These are phyloP conservation scores for Phalaenopsis aphrodite DNA, from an alignment of 106 monocot genomes.

Conservation along the genomic window DNA sequence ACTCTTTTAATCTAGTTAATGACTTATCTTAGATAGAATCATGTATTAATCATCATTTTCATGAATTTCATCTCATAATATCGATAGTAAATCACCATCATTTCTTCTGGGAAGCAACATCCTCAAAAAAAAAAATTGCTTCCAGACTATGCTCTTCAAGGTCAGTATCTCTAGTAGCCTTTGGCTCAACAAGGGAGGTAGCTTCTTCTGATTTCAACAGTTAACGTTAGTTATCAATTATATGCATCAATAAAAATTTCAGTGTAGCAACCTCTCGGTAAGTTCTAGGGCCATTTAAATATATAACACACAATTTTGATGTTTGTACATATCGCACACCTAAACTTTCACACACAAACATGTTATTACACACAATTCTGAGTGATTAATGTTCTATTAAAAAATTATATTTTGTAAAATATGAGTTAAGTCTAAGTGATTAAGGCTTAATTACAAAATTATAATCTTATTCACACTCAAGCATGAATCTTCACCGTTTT, in stretches of 20 bases:
- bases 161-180: slow-evolving; percentile 30
- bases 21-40: neutral
- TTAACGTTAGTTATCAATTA: slow-evolving; percentile 33
- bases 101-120: slow-evolving; percentile 28
- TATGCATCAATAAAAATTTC: slow-evolving; percentile 16
- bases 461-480: too few relatives aligned
- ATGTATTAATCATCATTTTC: slow-evolving; percentile 29
- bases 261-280: slow-evolving; percentile 26
- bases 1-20: neutral
- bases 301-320: too few relatives aligned
- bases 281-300: too few relatives aligned
- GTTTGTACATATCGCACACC: too few relatives aligned
- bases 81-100: slow-evolving; percentile 23
- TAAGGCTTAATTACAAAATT: too few relatives aligned
- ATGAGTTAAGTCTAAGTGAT: too few relatives aligned
- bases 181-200: slow-evolving; percentile 32
- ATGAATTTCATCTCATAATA: slow-evolving; percentile 45
- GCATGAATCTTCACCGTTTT: too few relatives aligned
- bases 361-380: too few relatives aligned
- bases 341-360: too few relatives aligned
- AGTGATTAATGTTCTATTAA: too few relatives aligned
- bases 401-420: too few relatives aligned
- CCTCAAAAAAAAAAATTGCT: slow-evolving; percentile 31
- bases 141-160: slow-evolving; percentile 54
- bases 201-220: slow-evolving; percentile 40